Percentiles rank a stretch among this genome's conserved stretches.
These are phyloP conservation scores for Aspergillus kassunensis DNA, from an alignment of 495 filamentous ascomycete genomes.

Conservation along the genomic window DNA sequence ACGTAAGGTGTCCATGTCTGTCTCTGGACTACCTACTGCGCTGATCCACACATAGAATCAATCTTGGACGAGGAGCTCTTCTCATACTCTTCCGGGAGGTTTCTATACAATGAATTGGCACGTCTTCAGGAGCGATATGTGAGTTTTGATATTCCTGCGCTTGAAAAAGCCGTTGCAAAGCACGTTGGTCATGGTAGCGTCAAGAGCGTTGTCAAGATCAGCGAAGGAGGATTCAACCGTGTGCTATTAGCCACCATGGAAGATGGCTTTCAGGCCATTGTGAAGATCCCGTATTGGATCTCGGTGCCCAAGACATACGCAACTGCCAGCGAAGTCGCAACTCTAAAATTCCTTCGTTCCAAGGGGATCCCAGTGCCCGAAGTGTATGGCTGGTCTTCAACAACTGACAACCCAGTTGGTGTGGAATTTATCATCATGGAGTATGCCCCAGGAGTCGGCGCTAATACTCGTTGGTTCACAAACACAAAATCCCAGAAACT, in stretches of 20 bases:
- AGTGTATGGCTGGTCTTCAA: slow-evolving; percentile 16
- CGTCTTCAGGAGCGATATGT: slow-evolving; percentile 21
- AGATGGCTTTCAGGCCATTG: slow-evolving; percentile 23
- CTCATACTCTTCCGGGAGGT: slow-evolving; percentile 17
- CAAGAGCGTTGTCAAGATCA: slow-evolving; percentile 16
- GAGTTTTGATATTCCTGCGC: slow-evolving; percentile 18
- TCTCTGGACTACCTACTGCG: too few relatives aligned
- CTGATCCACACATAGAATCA: background rate
- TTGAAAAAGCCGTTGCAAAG: slow-evolving; percentile 12
- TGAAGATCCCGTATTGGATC: slow-evolving; percentile 22
- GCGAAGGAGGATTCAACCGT: slow-evolving; percentile 30
- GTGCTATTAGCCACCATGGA: slow-evolving; percentile 24
- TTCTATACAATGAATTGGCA: slow-evolving; percentile 18
- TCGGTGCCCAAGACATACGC: slow-evolving; percentile 21
- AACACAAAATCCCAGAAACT: background rate
- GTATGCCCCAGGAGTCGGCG: slow-evolving; percentile 7
- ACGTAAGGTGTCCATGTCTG: too few relatives aligned
- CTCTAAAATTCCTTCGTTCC: slow-evolving; percentile 25
- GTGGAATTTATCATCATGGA: slow-evolving; percentile 23
- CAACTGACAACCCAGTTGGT: slow-evolving; percentile 12
- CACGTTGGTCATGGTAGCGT: slow-evolving; percentile 15
- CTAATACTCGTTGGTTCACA: too few relatives aligned
- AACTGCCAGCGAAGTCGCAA: slow-evolving; percentile 39
- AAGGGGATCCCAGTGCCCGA: slow-evolving; percentile 23
- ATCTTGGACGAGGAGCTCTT: slow-evolving; percentile 8